phyloP scores from a whole-genome alignment of 2,329 filamentous ascomycete species.

The Akanthomyces dipterigenus region DNA sequence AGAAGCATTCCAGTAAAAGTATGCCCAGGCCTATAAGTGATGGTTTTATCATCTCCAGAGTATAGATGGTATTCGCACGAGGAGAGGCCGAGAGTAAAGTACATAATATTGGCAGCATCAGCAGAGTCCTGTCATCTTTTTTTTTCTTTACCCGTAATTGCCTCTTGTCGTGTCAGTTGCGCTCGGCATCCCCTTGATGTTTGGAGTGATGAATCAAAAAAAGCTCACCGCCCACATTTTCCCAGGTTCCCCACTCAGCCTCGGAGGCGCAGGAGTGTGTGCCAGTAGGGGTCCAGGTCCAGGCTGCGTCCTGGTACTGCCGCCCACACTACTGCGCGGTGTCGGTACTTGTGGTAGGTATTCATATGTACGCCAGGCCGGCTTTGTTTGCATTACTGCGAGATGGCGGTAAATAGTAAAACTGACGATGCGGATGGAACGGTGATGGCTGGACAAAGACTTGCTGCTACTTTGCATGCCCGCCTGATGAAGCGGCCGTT shows the following conservation, averaged over 20 bases:
- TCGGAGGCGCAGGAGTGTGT: neutral
- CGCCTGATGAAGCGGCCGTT: no score
- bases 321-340: neutral
- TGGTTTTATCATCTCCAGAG: neutral
- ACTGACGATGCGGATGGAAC: neutral
- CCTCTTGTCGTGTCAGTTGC: neutral
- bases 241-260: slow-evolving; percentile 1
- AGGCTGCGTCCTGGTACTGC: neutral
- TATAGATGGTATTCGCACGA: no score
- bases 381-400: neutral
- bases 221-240: slow-evolving; percentile 13
- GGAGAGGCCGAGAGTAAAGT: neutral
- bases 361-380: neutral
- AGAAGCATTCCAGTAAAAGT: neutral
- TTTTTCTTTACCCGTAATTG: neutral
- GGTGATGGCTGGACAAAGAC: no score
- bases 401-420: neutral
- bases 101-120: neutral
- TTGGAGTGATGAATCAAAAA: slow-evolving; percentile 14
- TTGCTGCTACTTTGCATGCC: no score
- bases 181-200: neutral
- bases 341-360: neutral
- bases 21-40: no score
- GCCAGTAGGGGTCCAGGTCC: slow-evolving; percentile 7
- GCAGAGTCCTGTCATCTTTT: no score